phyloP scores from a whole-genome alignment of 2,329 filamentous ascomycete species.

The Calonectria pseudoturangicola region DNA sequence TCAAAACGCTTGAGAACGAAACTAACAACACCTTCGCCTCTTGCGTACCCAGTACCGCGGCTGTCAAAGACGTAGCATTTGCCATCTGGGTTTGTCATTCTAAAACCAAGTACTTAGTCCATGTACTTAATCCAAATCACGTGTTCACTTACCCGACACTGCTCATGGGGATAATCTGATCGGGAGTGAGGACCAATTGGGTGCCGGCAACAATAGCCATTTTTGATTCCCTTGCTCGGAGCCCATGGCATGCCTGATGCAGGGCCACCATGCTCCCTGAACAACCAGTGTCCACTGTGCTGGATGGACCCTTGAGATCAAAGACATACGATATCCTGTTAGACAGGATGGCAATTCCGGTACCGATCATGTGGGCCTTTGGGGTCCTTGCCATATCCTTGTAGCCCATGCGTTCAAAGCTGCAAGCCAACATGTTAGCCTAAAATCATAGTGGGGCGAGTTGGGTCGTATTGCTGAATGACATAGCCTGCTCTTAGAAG shows the following conservation, averaged over 20 bases:
- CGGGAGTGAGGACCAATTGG: conserved; percentile 42
- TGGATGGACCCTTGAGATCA: conserved; percentile 60
- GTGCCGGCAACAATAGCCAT: conserved; percentile 63
- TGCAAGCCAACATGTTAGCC: background rate
- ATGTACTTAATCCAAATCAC: background rate
- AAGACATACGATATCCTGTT: conserved; percentile 63
- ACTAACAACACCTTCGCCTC: conserved; percentile 63
- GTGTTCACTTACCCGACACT: conserved; percentile 35
- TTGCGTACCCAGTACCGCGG: conserved; percentile 64
- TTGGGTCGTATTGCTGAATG: background rate
- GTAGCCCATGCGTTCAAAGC: conserved; percentile 42
- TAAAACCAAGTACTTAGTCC: conserved; percentile 11
- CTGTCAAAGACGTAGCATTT: conserved; percentile 44
- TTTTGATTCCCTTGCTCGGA: conserved; percentile 66
- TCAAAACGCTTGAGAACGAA: conserved; percentile 64
- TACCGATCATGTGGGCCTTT: conserved; percentile 57
- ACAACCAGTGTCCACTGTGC: conserved; percentile 61
- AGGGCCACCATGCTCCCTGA: conserved; percentile 59
- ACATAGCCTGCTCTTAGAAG: background rate
- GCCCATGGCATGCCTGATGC: conserved; percentile 53
- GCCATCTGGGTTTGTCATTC: conserved; percentile 40
- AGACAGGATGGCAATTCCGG: conserved; percentile 54
- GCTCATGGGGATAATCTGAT: conserved; percentile 42
- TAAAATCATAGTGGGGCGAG: background rate
- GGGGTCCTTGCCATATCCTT: conserved; percentile 39